These are phyloP conservation scores for Tricholoma terreum DNA, from an alignment of 768 basidiomycete species.

Conservation along the genomic window DNA sequence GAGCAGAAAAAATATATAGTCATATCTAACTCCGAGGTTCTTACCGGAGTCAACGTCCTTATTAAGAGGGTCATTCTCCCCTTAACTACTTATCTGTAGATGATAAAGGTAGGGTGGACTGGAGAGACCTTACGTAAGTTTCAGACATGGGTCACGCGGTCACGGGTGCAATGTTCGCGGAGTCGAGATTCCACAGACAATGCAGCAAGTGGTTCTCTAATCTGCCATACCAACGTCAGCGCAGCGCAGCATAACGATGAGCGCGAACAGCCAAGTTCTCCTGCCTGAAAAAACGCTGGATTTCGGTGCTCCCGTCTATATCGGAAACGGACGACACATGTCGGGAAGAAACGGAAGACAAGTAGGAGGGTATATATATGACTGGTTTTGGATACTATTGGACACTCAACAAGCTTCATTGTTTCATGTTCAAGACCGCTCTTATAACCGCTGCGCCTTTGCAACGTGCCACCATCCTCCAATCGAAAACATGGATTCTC, in stretches of 20 bases:
- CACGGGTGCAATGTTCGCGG: not conserved
- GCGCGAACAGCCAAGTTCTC: not conserved
- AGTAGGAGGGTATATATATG: slow-evolving; percentile 11
- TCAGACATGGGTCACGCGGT: not conserved
- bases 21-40: too few species aligned
- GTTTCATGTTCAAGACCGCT: slow-evolving; percentile 11
- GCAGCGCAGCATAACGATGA: not conserved
- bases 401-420: not conserved
- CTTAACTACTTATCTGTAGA: too few species aligned
- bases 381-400: not conserved
- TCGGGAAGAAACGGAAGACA: slow-evolving; percentile 16
- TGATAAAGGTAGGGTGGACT: too few species aligned
- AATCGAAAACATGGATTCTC: slow-evolving; percentile 7
- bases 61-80: too few species aligned
- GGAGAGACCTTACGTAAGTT: too few species aligned
- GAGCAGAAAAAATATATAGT: not conserved
- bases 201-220: too few species aligned
- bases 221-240: too few species aligned
- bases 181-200: not conserved
- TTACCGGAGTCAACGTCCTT: too few species aligned
- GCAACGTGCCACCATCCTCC: slow-evolving; percentile 8
- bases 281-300: not conserved
- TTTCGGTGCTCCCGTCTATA: slow-evolving; percentile 7
- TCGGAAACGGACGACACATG: slow-evolving; percentile 6
- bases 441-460: slow-evolving; percentile 10